Evolutionary conservation across 1,139 yeast species (phyloP), one percentile per base, ranked within the genome.

Genomic region (Kodamaea derodonti): DNA sequence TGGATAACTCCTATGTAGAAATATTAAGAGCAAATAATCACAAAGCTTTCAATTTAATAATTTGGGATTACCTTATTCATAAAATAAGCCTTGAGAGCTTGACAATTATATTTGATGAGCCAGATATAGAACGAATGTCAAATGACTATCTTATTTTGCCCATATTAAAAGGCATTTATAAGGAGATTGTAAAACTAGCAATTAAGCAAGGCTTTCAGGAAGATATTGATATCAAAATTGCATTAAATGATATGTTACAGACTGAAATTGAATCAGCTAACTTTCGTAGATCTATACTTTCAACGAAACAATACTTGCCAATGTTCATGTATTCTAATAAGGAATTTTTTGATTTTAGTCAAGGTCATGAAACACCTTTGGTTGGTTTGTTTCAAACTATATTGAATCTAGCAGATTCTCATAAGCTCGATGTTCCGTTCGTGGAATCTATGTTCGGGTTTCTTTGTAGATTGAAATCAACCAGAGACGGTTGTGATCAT

Each of bases 101-200:
- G 14, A 40, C 60, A 2, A 37, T 58, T 3, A 42, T 54, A 5
- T 55, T 46, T 39, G 59, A 55, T 22, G 53, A 56, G 31, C 43
- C 49, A 2, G 44, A 51, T 31, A 33, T 51, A 3, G 24, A 44
- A 12, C 31, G 30, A 10, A 37, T 57, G 25, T 35, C 50, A 5
- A 36, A 38, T 9, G 36, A 33, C 10, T 16, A 29, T 3, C 27
- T 34, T 8, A 43, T 41, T 4, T 29, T 28, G 3, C 52, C 53
- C 2, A 29, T 55, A 2, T 32, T 58, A 36, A 48, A 40, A 20
- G 60, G 60, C 0, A 23, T 46, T 4, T 52, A 40, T 24, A 38
- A 43, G n/a, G 63, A 58, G 27, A 26, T 58, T 3, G 30, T 47
- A 6, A 23, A 26, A 3, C 26, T 54, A 16, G 34, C 46, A 18